phyloP scores from a whole-genome alignment of 208 protist species.

The Crithidia sp. region DNA sequence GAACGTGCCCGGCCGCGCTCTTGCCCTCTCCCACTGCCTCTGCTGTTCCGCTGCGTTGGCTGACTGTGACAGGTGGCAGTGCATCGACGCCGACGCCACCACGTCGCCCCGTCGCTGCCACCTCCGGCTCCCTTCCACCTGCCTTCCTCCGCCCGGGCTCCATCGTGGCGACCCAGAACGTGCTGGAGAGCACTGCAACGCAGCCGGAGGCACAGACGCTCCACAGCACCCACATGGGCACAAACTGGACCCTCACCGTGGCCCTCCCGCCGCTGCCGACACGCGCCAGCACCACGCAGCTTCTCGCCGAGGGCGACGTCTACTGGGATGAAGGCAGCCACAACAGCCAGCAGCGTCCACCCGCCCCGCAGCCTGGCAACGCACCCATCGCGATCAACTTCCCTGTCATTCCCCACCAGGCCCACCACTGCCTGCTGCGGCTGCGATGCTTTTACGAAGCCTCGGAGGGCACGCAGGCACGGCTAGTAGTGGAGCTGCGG shows the following conservation, averaged over 20 bases:
- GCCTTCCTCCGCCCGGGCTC: conserved; percentile 18
- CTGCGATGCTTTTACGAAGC: conserved; percentile 28
- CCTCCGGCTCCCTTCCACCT: conserved; percentile 7
- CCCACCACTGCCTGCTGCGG: conserved; percentile 26
- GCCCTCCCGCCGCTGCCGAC: conserved; percentile 23
- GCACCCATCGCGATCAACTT: neutral
- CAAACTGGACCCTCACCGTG: conserved; percentile 37
- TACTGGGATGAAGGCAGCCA: conserved; percentile 63
- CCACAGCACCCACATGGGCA: conserved; percentile 35
- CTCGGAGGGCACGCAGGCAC: neutral
- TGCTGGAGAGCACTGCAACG: neutral
- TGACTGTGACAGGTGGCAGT: neutral
- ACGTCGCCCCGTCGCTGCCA: neutral
- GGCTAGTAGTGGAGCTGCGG: conserved; percentile 25
- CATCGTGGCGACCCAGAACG: conserved; percentile 38
- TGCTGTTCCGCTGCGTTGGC: neutral
- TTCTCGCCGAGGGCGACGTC: conserved; percentile 49
- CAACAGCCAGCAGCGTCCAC: conserved; percentile 37
- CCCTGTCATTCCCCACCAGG: conserved; percentile 19
- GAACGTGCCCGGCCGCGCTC: neutral
- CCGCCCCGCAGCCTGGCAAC: neutral
- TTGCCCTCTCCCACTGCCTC: neutral
- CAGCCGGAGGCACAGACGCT: neutral
- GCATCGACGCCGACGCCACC: neutral
- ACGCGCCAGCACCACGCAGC: neutral